Conservation (phyloP, 208 protist species). For the Giardia duodenalis region DNA sequence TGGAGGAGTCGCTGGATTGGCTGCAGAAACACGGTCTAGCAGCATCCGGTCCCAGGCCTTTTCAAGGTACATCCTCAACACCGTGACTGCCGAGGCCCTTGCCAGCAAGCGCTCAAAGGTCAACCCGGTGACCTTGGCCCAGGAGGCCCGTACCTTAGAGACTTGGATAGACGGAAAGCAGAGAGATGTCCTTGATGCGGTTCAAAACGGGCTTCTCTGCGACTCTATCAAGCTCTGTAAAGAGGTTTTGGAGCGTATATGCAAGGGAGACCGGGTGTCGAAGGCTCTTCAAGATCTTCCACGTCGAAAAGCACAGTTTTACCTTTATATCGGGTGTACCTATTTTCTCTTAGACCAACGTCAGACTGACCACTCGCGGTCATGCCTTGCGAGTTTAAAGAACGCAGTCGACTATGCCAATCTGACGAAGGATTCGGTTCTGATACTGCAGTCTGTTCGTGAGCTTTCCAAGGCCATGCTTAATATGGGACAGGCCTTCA, state of each 20-base stretch:
- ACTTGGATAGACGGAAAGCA: background rate
- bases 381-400: background rate
- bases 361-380: background rate
- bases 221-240: background rate
- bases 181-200: background rate
- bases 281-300: background rate
- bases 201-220: background rate
- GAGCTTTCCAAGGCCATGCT: background rate
- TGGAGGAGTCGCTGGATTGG: background rate
- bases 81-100: background rate
- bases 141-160: background rate
- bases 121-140: background rate
- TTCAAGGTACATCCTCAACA: background rate
- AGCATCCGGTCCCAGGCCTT: conserved; percentile 1
- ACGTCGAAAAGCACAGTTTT: background rate
- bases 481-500: background rate
- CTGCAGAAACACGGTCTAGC: background rate
- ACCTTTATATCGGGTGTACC: background rate
- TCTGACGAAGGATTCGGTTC: background rate
- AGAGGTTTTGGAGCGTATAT: background rate
- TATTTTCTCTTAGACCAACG: background rate
- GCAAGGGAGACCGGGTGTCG: background rate
- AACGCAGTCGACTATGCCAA: background rate
- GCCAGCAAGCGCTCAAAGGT: background rate
- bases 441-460: background rate